These are phyloP conservation scores for Jacaranda copaia DNA, from an alignment of 257 asterid genomes.

Conservation along the genomic window DNA sequence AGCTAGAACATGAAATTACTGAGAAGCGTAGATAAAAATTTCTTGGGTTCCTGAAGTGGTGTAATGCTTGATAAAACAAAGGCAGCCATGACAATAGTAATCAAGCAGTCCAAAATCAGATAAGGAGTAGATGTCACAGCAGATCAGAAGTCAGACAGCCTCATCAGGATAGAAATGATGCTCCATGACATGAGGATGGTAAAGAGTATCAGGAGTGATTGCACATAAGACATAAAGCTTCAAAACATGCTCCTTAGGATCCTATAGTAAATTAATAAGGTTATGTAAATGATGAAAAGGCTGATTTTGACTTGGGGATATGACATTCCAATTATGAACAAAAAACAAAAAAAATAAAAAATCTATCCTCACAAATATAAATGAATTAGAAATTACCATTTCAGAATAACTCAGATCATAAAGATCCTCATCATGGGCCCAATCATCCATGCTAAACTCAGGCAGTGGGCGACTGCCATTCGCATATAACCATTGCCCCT, in stretches of 20 bases:
- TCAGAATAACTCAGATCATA: constrained; percentile 84
- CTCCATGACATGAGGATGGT: neutral
- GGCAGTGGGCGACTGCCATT: constrained; percentile 81
- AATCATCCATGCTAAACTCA: constrained; percentile 89
- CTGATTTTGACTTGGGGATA: neutral
- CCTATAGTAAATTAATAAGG: neutral
- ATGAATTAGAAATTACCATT: constrained; percentile 59
- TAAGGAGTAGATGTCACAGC: neutral
- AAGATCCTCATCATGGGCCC: constrained; percentile 93
- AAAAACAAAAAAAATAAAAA: neutral
- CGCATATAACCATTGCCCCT: constrained; percentile 97
- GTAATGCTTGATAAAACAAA: constrained; percentile 4
- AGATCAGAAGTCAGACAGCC: neutral
- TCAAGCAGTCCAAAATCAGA: neutral
- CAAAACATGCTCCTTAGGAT: constrained; percentile 4
- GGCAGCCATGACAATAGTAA: neutral
- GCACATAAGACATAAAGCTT: neutral
- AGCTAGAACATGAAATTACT: neutral
- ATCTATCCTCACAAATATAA: neutral
- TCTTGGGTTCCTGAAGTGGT: neutral
- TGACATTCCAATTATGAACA: neutral
- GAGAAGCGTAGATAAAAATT: neutral
- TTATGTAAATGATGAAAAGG: neutral
- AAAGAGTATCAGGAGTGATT: neutral
- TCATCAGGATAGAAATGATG: neutral